phyloP scores from a whole-genome alignment of 2,329 filamentous ascomycete species.

The Claviceps paspali region DNA sequence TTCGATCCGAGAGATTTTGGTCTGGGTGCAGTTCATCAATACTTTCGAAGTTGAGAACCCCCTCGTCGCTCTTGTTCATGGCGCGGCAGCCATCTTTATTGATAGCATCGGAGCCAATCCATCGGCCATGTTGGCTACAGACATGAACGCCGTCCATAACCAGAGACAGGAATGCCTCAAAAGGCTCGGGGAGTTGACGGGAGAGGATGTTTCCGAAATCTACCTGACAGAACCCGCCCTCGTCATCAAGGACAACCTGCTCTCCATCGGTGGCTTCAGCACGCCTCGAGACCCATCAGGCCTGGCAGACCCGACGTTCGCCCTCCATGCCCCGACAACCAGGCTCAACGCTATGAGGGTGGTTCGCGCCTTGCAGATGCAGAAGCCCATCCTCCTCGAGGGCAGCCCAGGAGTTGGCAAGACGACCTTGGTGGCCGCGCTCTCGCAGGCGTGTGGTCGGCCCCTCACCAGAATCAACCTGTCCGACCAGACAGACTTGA shows the following conservation, averaged over 20 bases:
- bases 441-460: conserved; percentile 65
- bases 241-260: conserved; percentile 27
- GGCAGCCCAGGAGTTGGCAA: conserved; percentile 97
- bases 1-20: conserved; percentile 81
- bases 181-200: conserved; percentile 53
- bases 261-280: conserved; percentile 63
- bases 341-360: conserved; percentile 82
- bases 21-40: conserved; percentile 91
- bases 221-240: conserved; percentile 53
- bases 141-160: conserved; percentile 49
- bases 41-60: conserved; percentile 34
- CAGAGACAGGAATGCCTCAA: conserved; percentile 61
- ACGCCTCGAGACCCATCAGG: conserved; percentile 36
- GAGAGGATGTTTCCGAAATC: conserved; percentile 42
- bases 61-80: conserved; percentile 49
- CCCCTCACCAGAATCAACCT: conserved; percentile 88
- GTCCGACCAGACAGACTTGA: conserved; percentile 93
- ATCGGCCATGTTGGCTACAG: conserved; percentile 65
- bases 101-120: conserved; percentile 93
- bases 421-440: conserved; percentile 77
- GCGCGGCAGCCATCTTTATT: conserved; percentile 88
- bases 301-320: conserved; percentile 24
- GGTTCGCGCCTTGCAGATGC: conserved; percentile 71
- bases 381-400: conserved; percentile 86
- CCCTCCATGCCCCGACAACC: conserved; percentile 81